Base-by-base conservation (phyloP, 768 basidiomycete species). In the Suillus americanus region DNA sequence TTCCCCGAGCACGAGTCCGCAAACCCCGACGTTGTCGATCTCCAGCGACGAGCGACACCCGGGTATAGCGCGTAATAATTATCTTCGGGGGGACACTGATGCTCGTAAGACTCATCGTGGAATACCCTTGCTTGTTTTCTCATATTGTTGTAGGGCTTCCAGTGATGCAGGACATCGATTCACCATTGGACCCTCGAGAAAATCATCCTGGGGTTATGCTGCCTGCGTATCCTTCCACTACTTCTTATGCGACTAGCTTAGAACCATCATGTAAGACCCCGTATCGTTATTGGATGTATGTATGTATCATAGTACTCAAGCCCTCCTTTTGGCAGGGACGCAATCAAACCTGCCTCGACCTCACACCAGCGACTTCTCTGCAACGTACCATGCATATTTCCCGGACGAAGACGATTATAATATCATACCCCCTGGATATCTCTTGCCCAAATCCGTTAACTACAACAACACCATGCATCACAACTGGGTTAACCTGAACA, bases 221-320 rank as follows among this genome's bases (percentile, higher is more conserved):
- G 70, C 73, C 71, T 67, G 41, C 72, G 69, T 69, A 70, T 66
- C 50, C 64, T 61, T 67, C 75, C 70, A 68, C 75, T 71, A 70
- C 75, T 77, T 71, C 75, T 77, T 71, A 73, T 78, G 71, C 77
- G 75, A 79, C 74, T 88, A 86, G 81, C 79, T 78, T 87, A 86
- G 85, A 83, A 77, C 71, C 73, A 62, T 77, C 84, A 84, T 87
- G 89, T 89, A 89, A 89, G 89, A 85, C 77, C 71, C 78, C 84
- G 86, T 89, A 88, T 83, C 83, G 80, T 72, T 86, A 86, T 82
- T 86, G 81, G 86, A 82, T 83, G 79, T 81, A 83, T 86, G 77
- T 80, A 83, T 85, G 85, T 87, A 86, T 82, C 72, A 75, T 77
- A 83, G 80, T 84, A 79, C 86, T 89, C 85, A 88, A 87, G 78